Conservation (phyloP, 257 asterid species). For the Rhazya stricta region DNA sequence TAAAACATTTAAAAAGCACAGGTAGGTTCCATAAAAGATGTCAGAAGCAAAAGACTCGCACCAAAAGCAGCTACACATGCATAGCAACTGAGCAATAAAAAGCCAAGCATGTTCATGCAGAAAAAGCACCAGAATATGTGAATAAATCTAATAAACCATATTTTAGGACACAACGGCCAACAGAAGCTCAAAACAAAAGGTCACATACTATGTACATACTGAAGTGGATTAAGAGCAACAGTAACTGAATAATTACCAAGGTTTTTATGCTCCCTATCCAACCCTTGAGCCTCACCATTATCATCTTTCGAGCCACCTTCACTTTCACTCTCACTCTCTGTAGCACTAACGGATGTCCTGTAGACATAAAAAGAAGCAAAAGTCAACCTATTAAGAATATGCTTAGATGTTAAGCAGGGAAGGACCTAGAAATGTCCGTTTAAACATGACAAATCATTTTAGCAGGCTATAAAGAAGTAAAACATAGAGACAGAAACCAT, state of each 20-base stretch:
- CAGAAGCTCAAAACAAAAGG: not conserved
- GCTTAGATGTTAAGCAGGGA: not conserved
- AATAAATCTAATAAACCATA: not conserved
- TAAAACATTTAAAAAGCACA: not conserved
- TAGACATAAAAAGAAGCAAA: constrained; percentile 9
- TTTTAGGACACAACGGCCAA: not conserved
- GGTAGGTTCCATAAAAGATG: not conserved
- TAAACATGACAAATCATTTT: not conserved
- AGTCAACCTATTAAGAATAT: not conserved
- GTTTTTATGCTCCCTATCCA: constrained; percentile 38
- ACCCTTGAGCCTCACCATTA: constrained; percentile 29
- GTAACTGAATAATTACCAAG: constrained; percentile 34
- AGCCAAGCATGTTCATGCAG: not conserved
- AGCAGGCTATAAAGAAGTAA: not conserved
- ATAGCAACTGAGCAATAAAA: not conserved
- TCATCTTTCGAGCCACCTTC: constrained; percentile 51
- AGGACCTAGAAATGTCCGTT: not conserved
- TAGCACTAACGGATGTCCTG: constrained; percentile 47
- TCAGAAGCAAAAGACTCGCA: not conserved
- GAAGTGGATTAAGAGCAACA: not conserved
- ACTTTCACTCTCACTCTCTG: constrained; percentile 53
- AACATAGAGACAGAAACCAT: not conserved
- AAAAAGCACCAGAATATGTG: not conserved
- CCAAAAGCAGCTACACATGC: not conserved
- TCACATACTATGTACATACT: no score